Evolutionary conservation across 176 grass and related monocot genomes (phyloP).

Genomic region (Carex scoparia): DNA sequence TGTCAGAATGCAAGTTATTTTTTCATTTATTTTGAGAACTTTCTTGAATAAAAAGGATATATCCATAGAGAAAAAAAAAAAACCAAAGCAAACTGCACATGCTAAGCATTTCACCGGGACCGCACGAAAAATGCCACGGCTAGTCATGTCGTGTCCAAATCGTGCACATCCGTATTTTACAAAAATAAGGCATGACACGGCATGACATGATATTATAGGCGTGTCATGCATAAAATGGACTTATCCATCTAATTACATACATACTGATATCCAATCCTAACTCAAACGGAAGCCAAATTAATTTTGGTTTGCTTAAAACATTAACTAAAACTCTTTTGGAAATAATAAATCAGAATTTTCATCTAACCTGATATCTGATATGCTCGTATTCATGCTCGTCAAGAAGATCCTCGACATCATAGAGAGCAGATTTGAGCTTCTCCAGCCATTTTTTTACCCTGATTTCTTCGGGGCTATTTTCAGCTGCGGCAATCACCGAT

Average conservation of each 20-base stretch:
- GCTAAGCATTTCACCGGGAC: no score
- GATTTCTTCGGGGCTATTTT: slow-evolving; percentile 1
- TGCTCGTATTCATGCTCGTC: background rate
- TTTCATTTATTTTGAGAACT: background rate
- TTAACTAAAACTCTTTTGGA: background rate
- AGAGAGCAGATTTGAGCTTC: slow-evolving; percentile 16
- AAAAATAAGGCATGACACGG: no score
- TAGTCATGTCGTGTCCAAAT: no score
- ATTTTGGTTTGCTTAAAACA: background rate
- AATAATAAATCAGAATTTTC: background rate
- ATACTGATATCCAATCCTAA: background rate
- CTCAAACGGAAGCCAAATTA: background rate
- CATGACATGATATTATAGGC: no score
- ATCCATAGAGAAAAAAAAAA: no score
- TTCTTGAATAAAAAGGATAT: no score
- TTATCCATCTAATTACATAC: background rate
- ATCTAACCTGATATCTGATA: background rate
- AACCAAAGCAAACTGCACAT: no score
- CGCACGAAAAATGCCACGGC: no score
- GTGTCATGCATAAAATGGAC: background rate
- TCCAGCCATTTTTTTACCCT: slow-evolving; percentile 11
- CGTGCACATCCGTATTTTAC: background rate
- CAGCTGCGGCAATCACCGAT: background rate
- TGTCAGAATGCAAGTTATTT: background rate
- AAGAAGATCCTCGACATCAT: slow-evolving; percentile 17